Evolutionary conservation across 164 flowering plant genomes (phyloP).

Genomic region (Aristolochia fimbriata): DNA sequence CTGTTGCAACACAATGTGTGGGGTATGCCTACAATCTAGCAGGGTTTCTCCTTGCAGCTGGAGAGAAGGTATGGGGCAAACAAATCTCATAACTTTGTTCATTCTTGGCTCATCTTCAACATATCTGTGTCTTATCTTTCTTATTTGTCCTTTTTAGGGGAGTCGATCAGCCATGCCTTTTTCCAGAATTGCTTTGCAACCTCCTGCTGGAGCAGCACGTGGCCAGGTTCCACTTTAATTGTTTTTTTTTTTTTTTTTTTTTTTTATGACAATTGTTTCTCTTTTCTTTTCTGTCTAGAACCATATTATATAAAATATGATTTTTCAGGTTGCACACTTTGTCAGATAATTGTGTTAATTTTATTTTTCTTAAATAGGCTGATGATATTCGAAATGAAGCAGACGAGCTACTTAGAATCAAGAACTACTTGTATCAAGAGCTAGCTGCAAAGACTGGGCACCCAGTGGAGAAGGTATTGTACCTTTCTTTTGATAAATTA

Average conservation of each 20-base stretch:
- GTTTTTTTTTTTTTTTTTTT: neutral
- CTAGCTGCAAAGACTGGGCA: neutral
- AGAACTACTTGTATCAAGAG: constrained; percentile 67
- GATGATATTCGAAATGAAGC: constrained; percentile 85
- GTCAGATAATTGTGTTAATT: neutral
- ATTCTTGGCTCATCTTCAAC: neutral
- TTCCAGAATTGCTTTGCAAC: constrained; percentile 53
- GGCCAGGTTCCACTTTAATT: constrained; percentile 51
- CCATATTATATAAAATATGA: neutral
- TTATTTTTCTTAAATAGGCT: constrained; percentile 40
- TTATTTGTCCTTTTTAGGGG: constrained; percentile 40
- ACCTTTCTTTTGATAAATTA: too few species aligned
- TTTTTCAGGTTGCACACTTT: neutral
- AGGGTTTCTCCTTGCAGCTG: constrained; percentile 83
- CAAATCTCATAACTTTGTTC: neutral
- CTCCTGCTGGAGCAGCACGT: constrained; percentile 89
- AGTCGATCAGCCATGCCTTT: constrained; percentile 69
- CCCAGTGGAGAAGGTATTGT: too few species aligned
- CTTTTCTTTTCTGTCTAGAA: too few species aligned
- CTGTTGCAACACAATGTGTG: constrained; percentile 68
- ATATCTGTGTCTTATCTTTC: neutral
- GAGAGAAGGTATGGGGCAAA: constrained; percentile 58
- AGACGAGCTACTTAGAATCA: constrained; percentile 67
- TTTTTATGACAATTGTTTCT: too few species aligned
- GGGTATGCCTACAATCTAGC: constrained; percentile 70